These are phyloP conservation scores for Hygrophorus pudorinus DNA, from an alignment of 768 basidiomycete species.

Conservation along the genomic window DNA sequence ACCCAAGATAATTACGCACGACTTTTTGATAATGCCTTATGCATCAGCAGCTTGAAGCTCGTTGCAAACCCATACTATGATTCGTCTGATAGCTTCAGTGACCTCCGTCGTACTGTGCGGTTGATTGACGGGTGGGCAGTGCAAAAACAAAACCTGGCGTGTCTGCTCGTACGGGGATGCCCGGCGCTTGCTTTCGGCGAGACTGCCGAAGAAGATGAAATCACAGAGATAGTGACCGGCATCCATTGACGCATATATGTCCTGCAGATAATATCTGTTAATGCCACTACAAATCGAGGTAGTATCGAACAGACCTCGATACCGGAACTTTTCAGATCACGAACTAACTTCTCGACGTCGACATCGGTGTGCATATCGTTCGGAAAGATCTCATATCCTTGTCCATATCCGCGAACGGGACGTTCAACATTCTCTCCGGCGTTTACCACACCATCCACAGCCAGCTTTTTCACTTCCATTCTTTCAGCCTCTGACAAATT, in stretches of 20 bases:
- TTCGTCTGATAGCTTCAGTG: slow-evolving; percentile 51
- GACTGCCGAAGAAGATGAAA: slow-evolving; percentile 68
- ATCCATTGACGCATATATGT: slow-evolving; percentile 66
- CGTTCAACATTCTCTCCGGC: too few relatives aligned
- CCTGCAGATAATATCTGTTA: slow-evolving; percentile 22
- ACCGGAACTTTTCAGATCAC: slow-evolving; percentile 41
- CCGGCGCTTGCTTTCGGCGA: slow-evolving; percentile 54
- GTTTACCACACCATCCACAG: slow-evolving; percentile 20
- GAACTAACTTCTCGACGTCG: slow-evolving; percentile 48
- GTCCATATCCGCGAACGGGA: slow-evolving; percentile 28
- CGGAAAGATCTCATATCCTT: slow-evolving; percentile 42
- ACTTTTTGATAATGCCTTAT: too few relatives aligned
- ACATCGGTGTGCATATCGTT: slow-evolving; percentile 52
- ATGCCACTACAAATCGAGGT: neutral
- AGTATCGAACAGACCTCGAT: slow-evolving; percentile 26
- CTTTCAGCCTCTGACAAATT: slow-evolving; percentile 21
- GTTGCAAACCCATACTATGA: slow-evolving; percentile 50
- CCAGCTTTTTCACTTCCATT: slow-evolving; percentile 26
- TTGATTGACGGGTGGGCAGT: slow-evolving; percentile 60
- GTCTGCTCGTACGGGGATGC: slow-evolving; percentile 32
- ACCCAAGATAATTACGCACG: too few relatives aligned
- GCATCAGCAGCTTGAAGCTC: slow-evolving; percentile 27
- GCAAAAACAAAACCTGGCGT: slow-evolving; percentile 51
- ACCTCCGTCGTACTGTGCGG: slow-evolving; percentile 58
- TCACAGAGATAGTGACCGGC: slow-evolving; percentile 71